phyloP scores from a whole-genome alignment of 345 rosid genomes.

The Raphanus raphanistrum region DNA sequence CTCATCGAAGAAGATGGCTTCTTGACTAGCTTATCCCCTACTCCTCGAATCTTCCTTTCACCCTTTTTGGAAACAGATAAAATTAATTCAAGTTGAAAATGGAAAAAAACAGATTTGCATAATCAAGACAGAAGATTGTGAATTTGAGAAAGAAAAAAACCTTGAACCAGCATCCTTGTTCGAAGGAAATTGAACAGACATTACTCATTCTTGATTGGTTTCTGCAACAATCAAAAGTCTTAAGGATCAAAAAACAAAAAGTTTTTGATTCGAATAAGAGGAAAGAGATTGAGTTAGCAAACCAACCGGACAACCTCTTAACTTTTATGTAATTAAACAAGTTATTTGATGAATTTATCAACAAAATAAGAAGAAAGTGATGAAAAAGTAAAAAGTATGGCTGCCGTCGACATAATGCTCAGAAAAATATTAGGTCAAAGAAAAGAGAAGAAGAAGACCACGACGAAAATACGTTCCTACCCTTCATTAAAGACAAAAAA shows the following conservation, averaged over 20 bases:
- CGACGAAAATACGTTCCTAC: no score
- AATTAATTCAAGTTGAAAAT: background rate
- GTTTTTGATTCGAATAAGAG: background rate
- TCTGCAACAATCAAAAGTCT: slow-evolving; percentile 2
- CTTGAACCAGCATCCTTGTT: slow-evolving; percentile 38
- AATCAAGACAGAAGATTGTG: background rate
- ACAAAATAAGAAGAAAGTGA: no score
- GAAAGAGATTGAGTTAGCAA: background rate
- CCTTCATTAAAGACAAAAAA: no score
- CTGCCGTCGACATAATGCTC: no score
- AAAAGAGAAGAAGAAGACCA: no score
- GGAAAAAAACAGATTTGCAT: background rate
- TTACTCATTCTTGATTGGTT: slow-evolving; percentile 25
- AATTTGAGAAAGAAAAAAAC: background rate
- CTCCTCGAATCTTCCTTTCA: slow-evolving; percentile 33
- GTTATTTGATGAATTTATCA: no score
- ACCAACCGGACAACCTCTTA: no score
- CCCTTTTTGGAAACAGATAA: slow-evolving; percentile 14
- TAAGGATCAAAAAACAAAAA: background rate
- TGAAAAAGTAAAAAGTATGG: no score
- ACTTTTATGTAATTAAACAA: no score
- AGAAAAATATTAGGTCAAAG: no score
- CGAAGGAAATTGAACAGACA: slow-evolving; percentile 27
- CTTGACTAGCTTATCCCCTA: slow-evolving; percentile 34
- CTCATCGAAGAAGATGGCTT: slow-evolving; percentile 42